These are phyloP conservation scores for Corrigiola litoralis DNA, from an alignment of 179 eudicot species.

Conservation along the genomic window DNA sequence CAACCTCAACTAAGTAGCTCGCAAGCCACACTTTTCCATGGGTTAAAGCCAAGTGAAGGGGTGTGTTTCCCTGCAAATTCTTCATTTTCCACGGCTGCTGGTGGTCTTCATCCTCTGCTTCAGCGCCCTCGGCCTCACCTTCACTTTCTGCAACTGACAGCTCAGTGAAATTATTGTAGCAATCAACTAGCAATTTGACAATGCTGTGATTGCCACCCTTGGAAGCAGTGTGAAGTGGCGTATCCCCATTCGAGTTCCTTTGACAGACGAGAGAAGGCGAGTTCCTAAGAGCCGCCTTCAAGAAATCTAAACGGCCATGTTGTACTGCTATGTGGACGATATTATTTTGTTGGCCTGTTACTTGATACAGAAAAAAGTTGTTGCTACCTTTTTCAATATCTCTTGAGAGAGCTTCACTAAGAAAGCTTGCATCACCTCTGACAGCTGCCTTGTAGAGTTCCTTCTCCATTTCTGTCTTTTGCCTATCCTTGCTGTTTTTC, in stretches of 20 bases:
- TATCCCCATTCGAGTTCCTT: conserved; percentile 9
- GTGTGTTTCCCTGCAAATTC: conserved; percentile 8
- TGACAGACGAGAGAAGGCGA: not conserved
- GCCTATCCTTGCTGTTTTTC: too few species aligned
- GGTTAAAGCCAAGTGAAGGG: conserved; percentile 14
- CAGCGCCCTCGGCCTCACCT: not conserved
- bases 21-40: conserved; percentile 12
- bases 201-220: conserved; percentile 5
- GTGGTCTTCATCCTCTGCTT: not conserved
- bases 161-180: not conserved
- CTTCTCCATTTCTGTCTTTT: conserved; percentile 19
- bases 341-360: conserved; percentile 12
- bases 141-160: not conserved
- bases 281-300: not conserved
- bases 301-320: not conserved
- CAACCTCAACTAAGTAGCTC: not conserved
- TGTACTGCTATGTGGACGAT: conserved; percentile 13
- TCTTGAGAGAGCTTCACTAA: not conserved
- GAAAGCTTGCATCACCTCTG: conserved; percentile 7
- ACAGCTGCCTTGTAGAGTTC: conserved; percentile 12
- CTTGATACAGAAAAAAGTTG: not conserved
- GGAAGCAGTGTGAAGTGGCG: conserved; percentile 18
- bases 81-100: not conserved
- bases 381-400: conserved; percentile 4
- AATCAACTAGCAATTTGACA: conserved; percentile 1